Evolutionary conservation across 805 yeast species (phyloP).

Genomic region (Yamadazyma ubonensis): DNA sequence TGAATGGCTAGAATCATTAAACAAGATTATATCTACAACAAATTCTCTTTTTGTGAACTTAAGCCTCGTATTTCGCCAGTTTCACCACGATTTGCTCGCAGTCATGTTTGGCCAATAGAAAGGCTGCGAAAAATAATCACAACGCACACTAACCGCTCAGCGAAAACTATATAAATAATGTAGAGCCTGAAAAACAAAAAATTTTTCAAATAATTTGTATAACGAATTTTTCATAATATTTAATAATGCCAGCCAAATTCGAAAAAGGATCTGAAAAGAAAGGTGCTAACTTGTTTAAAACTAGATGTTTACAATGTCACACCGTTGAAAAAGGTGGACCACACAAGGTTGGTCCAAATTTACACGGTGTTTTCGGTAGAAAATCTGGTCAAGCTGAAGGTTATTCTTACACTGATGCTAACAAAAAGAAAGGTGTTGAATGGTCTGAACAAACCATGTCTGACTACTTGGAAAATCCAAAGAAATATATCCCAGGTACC

Average conservation of each 20-base stretch:
- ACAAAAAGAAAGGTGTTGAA: constrained; percentile 88
- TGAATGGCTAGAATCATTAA: too few relatives aligned
- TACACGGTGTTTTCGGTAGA: constrained; percentile 93
- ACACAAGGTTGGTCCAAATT: constrained; percentile 98
- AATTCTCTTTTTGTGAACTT: too few relatives aligned
- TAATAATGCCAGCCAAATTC: constrained; percentile 43
- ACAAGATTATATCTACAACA: too few relatives aligned
- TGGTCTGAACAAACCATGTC: constrained; percentile 89
- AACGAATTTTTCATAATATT: constrained; percentile 5
- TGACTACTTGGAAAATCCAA: constrained; percentile 98
- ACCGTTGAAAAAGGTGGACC: constrained; percentile 95
- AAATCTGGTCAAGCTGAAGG: constrained; percentile 89
- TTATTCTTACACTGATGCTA: constrained; percentile 96
- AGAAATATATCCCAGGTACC: constrained; percentile 99
- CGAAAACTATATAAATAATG: constrained; percentile 8
- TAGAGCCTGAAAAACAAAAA: constrained; percentile 6
- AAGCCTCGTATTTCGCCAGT: too few relatives aligned
- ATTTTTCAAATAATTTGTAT: not conserved
- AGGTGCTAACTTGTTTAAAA: constrained; percentile 98
- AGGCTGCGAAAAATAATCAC: constrained; percentile 9
- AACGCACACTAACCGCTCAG: constrained; percentile 6
- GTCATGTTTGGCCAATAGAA: constrained; percentile 7
- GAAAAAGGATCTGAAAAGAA: constrained; percentile 55
- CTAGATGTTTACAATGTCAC: constrained; percentile 99
- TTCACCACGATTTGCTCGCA: not conserved